Evolutionary conservation across 805 yeast genomes (phyloP).

Genomic region (Kuraishia piskuri): DNA sequence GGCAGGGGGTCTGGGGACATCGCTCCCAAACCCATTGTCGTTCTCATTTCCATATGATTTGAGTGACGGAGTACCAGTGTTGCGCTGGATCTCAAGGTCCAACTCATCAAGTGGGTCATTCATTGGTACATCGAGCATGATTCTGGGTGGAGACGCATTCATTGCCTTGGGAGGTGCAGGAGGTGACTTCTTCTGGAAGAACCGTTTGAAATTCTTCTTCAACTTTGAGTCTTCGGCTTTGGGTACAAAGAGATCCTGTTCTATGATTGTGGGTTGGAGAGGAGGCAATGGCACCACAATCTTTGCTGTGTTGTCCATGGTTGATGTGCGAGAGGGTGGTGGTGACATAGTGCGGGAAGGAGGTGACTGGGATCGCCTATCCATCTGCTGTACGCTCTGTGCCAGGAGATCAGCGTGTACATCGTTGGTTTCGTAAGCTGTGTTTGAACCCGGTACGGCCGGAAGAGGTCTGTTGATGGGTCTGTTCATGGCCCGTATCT

Average conservation of each 20-base stretch:
- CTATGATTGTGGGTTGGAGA: background rate
- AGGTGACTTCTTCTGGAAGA: background rate
- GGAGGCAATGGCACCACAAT: background rate
- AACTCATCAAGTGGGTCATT: background rate
- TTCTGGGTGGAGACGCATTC: background rate
- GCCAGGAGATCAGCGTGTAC: background rate
- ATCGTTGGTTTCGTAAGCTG: background rate
- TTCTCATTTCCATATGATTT: background rate
- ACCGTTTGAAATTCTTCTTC: background rate
- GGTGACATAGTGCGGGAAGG: background rate
- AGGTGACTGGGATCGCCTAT: slow-evolving; percentile 5
- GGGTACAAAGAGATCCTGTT: background rate
- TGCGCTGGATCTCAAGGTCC: background rate
- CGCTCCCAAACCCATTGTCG: background rate
- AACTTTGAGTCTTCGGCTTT: background rate
- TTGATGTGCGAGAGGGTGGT: background rate
- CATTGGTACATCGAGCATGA: background rate
- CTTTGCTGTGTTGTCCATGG: background rate
- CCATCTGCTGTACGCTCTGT: background rate
- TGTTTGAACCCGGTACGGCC: slow-evolving; percentile 1
- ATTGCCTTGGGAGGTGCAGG: background rate
- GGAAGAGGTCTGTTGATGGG: slow-evolving; percentile 12
- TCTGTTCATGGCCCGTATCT: slow-evolving; percentile 4
- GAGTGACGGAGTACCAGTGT: background rate
- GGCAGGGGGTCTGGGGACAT: background rate